phyloP scores from a whole-genome alignment of 768 basidiomycete species.

The Pisolithus marmoratus region DNA sequence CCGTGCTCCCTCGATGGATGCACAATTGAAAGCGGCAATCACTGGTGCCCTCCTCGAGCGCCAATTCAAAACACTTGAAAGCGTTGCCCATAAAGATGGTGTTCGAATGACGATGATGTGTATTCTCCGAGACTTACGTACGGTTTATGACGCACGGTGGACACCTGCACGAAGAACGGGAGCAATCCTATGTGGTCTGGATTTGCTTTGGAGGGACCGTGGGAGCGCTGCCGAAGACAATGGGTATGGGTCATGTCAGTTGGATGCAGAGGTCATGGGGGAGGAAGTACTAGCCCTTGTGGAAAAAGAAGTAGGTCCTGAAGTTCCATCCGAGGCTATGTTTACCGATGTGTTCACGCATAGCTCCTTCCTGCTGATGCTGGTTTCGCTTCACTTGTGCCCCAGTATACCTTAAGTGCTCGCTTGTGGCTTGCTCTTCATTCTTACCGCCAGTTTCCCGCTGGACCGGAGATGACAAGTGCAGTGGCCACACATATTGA shows the following conservation, averaged over 20 bases:
- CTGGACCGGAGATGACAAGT: conserved; percentile 32
- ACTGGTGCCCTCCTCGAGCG: conserved; percentile 55
- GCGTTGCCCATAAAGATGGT: conserved; percentile 52
- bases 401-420: conserved; percentile 48
- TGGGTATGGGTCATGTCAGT: conserved; percentile 14
- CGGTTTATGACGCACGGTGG: conserved; percentile 40
- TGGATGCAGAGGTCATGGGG: conserved; percentile 32
- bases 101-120: conserved; percentile 34
- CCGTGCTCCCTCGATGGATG: neutral
- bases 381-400: conserved; percentile 20
- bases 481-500: conserved; percentile 49
- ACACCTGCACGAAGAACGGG: conserved; percentile 59
- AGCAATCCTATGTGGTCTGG: conserved; percentile 48
- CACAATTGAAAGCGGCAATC: conserved; percentile 21
- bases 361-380: conserved; percentile 28
- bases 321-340: neutral
- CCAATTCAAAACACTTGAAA: conserved; percentile 53
- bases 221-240: conserved; percentile 16
- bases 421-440: conserved; percentile 72
- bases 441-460: conserved; percentile 49
- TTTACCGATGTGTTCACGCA: neutral
- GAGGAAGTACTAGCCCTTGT: conserved; percentile 40
- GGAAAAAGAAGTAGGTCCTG: conserved; percentile 33
- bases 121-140: conserved; percentile 45
- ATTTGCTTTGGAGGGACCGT: conserved; percentile 33